These are phyloP conservation scores for Asterochloris erici DNA, from an alignment of 139 green algal genomes.

Conservation along the genomic window DNA sequence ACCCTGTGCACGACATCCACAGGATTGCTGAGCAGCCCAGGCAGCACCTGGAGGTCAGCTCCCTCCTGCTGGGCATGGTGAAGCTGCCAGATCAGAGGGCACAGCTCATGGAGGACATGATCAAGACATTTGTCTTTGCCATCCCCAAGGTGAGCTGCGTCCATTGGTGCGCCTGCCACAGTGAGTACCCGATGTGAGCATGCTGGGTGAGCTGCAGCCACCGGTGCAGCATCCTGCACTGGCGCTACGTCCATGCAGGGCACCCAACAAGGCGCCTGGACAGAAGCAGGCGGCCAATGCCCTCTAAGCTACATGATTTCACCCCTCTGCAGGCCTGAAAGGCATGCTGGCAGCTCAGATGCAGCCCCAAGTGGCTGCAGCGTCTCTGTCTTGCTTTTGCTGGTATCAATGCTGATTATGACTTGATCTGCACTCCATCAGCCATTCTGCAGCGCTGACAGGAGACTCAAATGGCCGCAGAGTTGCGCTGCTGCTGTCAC, in stretches of 20 bases:
- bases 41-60: neutral
- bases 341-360: neutral
- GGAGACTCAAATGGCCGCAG: too few species aligned
- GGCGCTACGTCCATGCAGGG: too few species aligned
- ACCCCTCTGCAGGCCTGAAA: neutral
- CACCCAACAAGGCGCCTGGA: too few species aligned
- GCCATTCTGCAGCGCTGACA: too few species aligned
- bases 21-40: conserved; percentile 3
- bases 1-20: conserved; percentile 8
- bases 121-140: conserved; percentile 77
- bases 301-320: neutral
- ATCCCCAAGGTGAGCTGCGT: conserved; percentile 58
- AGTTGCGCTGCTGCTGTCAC: too few species aligned
- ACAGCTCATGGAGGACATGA: conserved; percentile 35
- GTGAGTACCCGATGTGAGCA: too few species aligned
- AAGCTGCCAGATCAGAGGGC: conserved; percentile 31
- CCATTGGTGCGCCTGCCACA: too few species aligned
- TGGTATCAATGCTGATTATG: too few species aligned
- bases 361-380: neutral
- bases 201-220: too few species aligned
- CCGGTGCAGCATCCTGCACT: too few species aligned
- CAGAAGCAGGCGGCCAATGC: too few species aligned
- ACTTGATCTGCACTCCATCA: too few species aligned
- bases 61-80: conserved; percentile 21
- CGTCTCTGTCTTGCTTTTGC: neutral